Evolutionary conservation across 257 asterid species (phyloP).

Genomic region (Scutellaria galericulata): DNA sequence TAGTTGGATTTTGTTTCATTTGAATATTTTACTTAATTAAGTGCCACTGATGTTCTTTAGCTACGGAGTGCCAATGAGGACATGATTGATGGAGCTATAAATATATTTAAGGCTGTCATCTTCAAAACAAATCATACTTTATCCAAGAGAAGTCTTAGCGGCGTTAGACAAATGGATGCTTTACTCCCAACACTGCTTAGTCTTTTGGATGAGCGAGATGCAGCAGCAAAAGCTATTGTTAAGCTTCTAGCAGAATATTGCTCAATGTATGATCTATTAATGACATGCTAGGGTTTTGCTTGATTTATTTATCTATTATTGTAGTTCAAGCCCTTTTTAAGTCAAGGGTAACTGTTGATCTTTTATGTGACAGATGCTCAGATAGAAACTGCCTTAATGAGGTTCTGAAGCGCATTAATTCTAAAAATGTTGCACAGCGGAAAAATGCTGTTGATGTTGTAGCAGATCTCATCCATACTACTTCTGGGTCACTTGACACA

Average conservation of each 20-base stretch:
- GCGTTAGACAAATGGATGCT: slow-evolving; percentile 59
- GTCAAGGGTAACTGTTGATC: slow-evolving; percentile 31
- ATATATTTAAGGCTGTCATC: slow-evolving; percentile 71
- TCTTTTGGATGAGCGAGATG: slow-evolving; percentile 84
- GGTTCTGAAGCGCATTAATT: slow-evolving; percentile 60
- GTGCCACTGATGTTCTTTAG: slow-evolving; percentile 51
- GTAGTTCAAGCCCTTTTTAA: slow-evolving; percentile 18
- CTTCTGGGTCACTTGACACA: slow-evolving; percentile 53
- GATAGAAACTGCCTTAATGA: slow-evolving; percentile 61
- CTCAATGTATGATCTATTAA: slow-evolving; percentile 55
- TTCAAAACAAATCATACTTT: slow-evolving; percentile 56
- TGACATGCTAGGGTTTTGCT: not conserved
- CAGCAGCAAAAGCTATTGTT: slow-evolving; percentile 80
- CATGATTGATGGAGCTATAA: slow-evolving; percentile 71
- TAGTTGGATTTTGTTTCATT: slow-evolving; percentile 13
- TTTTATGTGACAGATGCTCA: slow-evolving; percentile 63
- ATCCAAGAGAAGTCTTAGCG: slow-evolving; percentile 49
- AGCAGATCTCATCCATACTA: slow-evolving; percentile 61
- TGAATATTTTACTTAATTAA: slow-evolving; percentile 18
- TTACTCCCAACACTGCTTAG: slow-evolving; percentile 61
- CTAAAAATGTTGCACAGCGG: slow-evolving; percentile 63
- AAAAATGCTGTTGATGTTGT: slow-evolving; percentile 79
- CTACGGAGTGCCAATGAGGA: slow-evolving; percentile 70
- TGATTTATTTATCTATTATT: not conserved
- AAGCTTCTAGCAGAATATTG: slow-evolving; percentile 88